phyloP scores from a whole-genome alignment of 2,329 filamentous ascomycete genomes.

The Cercospora canescens region DNA sequence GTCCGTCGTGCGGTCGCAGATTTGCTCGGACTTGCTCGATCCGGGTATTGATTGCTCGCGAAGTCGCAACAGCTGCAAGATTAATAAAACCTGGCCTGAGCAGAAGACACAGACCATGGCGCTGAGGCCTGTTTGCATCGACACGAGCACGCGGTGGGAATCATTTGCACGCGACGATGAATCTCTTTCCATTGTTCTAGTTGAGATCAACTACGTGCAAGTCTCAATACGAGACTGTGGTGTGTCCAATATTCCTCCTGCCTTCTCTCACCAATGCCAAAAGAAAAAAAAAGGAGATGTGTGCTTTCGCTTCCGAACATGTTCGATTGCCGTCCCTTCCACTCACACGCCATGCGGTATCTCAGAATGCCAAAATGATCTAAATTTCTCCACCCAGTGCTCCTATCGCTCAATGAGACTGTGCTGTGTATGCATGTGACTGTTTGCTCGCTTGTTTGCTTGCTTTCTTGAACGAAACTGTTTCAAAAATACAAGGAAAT shows the following conservation, averaged over 20 bases:
- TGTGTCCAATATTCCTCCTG: neutral
- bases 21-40: neutral
- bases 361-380: neutral
- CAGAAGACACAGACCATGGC: neutral
- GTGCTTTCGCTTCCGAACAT: neutral
- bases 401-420: neutral
- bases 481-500: neutral
- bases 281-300: neutral
- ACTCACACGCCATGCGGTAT: neutral
- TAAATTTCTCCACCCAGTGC: neutral
- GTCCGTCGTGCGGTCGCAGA: constrained; percentile 4
- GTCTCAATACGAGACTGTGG: neutral
- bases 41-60: neutral
- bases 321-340: neutral
- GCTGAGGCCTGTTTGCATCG: neutral
- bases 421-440: constrained; percentile 3
- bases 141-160: neutral
- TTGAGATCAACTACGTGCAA: neutral
- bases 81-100: neutral
- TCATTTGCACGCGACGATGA: neutral
- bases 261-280: neutral
- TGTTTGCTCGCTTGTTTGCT: neutral
- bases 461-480: neutral
- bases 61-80: neutral
- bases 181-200: neutral